Evolutionary conservation across 2,329 filamentous ascomycete genomes (phyloP).

Genomic region (Aspergillus pseudonomiae): DNA sequence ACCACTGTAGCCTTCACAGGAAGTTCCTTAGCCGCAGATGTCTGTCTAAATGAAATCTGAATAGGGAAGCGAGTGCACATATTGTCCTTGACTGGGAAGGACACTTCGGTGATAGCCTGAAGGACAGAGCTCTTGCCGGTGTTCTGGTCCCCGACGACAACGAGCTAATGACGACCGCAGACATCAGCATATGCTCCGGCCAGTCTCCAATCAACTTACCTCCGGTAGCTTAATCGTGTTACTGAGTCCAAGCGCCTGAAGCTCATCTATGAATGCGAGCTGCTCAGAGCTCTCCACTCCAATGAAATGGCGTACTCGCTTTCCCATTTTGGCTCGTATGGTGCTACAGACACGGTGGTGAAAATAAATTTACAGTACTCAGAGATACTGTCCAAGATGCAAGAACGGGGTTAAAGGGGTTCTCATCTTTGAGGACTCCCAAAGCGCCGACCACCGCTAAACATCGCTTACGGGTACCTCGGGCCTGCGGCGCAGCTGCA

Average conservation of each 20-base stretch:
- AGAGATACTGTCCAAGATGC: background rate
- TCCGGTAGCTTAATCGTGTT: conserved; percentile 21
- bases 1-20: background rate
- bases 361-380: too few relatives aligned
- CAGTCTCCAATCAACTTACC: background rate
- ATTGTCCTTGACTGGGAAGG: conserved; percentile 6
- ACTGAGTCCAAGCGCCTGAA: conserved; percentile 20
- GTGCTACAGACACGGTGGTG: background rate
- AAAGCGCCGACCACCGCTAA: background rate
- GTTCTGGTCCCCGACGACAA: conserved; percentile 9
- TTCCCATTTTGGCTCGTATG: background rate
- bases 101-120: conserved; percentile 11
- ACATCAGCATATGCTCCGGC: background rate
- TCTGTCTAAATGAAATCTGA: conserved; percentile 12
- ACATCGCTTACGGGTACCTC: background rate
- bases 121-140: conserved; percentile 17
- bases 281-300: conserved; percentile 56
- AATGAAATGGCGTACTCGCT: conserved; percentile 33
- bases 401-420: background rate
- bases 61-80: conserved; percentile 13
- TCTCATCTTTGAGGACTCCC: background rate
- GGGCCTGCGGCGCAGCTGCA: background rate
- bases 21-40: background rate
- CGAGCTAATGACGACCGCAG: background rate
- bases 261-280: conserved; percentile 23